Base-by-base conservation (phyloP, 2,329 filamentous ascomycete species). In the Colletotrichum spinosum region DNA sequence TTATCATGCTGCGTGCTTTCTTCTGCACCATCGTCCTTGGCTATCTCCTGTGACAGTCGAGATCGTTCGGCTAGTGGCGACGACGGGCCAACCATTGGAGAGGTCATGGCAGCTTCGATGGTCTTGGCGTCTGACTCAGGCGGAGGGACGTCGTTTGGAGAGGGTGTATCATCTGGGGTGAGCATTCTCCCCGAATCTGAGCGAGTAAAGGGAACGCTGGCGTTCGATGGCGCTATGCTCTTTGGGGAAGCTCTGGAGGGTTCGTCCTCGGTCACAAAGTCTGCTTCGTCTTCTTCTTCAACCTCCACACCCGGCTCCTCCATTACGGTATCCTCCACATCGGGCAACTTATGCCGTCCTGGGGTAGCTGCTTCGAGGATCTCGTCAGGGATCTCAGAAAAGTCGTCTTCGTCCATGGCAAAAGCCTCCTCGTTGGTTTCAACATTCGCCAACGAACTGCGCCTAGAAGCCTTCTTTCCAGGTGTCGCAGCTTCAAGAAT, bases 321-420 rank as follows among this genome's bases (percentile, higher is more conserved):
- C 25, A 48, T 48, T 33, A 68, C 67, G 38, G 38, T 45, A 48
- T 41, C 46, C n/a, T 45, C 12, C 3, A 44, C 58, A 11, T 37
- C 67, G 35, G 33, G 45, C 53, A 58, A 69, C 67, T 65, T 67
- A 51, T 71, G 67, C 13, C 71, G 78, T 35, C 72, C 74, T 1
- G 81, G 84, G 1, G 80, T 85, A 5, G 83, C 85, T 35, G 83
- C 83, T 12, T 78, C 79, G 4, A 88, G 79, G 2, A 86, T 75
- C 4, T 74, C 78, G 13, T 84, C 80, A 1, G 86, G 84, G 13
- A 88, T 85, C 55, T 86, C 84, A 0, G 85, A 88, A 68, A 88
- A 88, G 0, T 84, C 86, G 67, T 88, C 85, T 1, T 87, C 83
- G 49, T 86, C 84, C 35, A 73, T 54, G 44, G 73, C 75, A 2